Conservation (phyloP, 257 asterid species). For the Solanum sejunctum region DNA sequence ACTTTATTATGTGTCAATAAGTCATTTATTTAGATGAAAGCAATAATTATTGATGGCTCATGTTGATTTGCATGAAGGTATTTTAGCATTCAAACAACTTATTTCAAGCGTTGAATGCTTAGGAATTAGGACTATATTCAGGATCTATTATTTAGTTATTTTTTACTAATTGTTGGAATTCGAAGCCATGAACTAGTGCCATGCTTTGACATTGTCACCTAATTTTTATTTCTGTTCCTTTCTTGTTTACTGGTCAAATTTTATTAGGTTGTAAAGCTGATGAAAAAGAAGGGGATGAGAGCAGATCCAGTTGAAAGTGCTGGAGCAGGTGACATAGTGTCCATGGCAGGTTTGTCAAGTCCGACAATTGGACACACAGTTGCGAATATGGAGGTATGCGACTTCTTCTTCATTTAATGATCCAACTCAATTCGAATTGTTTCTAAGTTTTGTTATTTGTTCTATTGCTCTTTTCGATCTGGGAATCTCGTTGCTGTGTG, state of each 20-base stretch:
- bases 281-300: constrained; percentile 84
- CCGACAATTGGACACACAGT: constrained; percentile 97
- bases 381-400: constrained; percentile 66
- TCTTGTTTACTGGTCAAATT: background rate
- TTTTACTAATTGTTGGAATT: background rate
- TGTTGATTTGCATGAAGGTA: background rate
- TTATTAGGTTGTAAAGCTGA: constrained; percentile 75
- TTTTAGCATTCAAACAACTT: background rate
- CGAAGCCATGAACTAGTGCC: background rate
- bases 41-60: background rate
- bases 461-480: background rate
- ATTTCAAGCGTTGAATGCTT: background rate
- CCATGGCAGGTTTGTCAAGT: constrained; percentile 78
- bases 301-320: constrained; percentile 70
- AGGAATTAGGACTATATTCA: background rate
- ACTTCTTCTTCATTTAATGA: background rate
- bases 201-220: background rate
- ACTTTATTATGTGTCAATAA: background rate
- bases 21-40: background rate
- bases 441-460: background rate
- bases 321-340: constrained; percentile 95
- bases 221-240: background rate
- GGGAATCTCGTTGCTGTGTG: background rate
- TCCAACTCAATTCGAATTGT: background rate
- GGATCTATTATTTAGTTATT: background rate